Evolutionary conservation across 1,139 yeast species (phyloP).

Genomic region (Zygosaccharomyces sapae): DNA sequence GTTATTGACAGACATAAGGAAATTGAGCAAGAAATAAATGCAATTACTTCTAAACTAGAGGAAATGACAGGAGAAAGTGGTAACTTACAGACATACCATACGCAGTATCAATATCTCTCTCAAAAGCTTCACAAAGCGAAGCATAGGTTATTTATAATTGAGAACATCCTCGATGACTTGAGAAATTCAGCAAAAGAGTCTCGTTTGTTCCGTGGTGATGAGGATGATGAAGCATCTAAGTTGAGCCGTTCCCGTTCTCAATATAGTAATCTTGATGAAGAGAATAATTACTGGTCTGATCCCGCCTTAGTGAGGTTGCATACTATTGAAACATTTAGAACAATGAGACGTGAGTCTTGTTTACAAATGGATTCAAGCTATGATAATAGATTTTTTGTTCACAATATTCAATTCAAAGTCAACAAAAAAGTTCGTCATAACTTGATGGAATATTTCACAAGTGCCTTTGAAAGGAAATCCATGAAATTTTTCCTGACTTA

Average conservation of each 20-base stretch:
- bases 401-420: slow-evolving; percentile 71
- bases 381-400: slow-evolving; percentile 74
- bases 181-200: slow-evolving; percentile 32
- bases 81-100: slow-evolving; percentile 16
- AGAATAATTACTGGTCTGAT: slow-evolving; percentile 6
- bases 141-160: slow-evolving; percentile 39
- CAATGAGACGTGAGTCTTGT: slow-evolving; percentile 37
- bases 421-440: slow-evolving; percentile 59
- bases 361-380: slow-evolving; percentile 43
- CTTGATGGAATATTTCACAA: slow-evolving; percentile 55
- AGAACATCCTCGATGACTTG: slow-evolving; percentile 36
- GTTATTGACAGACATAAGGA: slow-evolving; percentile 42
- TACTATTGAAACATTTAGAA: slow-evolving; percentile 34
- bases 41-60: slow-evolving; percentile 11
- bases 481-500: slow-evolving; percentile 61
- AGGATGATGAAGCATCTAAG: slow-evolving; percentile 6
- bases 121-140: slow-evolving; percentile 39
- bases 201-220: slow-evolving; percentile 15
- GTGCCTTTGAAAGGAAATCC: slow-evolving; percentile 55
- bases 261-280: slow-evolving; percentile 4
- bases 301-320: slow-evolving; percentile 26
- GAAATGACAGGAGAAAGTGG: slow-evolving; percentile 11
- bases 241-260: slow-evolving; percentile 6
- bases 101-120: slow-evolving; percentile 23
- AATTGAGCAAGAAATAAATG: slow-evolving; percentile 41